Evolutionary conservation across 805 yeast genomes (phyloP), one percentile per base, ranked within the genome.

Genomic region (Jamesozyma rosinii): DNA sequence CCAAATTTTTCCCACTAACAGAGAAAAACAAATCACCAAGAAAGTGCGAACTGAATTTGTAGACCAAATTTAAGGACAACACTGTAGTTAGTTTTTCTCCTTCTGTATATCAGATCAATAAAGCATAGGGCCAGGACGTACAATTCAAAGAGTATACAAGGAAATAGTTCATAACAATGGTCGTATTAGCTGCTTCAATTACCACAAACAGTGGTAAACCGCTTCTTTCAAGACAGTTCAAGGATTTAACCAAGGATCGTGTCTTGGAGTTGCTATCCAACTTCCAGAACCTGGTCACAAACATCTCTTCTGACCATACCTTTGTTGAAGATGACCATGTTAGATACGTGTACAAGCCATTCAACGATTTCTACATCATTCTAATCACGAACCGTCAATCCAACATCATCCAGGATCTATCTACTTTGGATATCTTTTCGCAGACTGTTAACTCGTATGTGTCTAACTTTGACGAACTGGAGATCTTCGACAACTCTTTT

Each of bases 121-220:
- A 11, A 24, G 11, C 11, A 24, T 24, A 24, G 29, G 11, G 29
- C 29, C 11, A 24, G 10, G 11, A 24, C 10, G 29, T 24, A 8
- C 11, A 11, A 24, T 24, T 11, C 29, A 24, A 24, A 8, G 11
- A 11, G 6, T 24, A 24, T 24, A 24, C 11, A 24, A 11, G 29
- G 29, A 24, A 24, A 11, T 24, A 11, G 5, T 19, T 29, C n/a
- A 4, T 5, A 8, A 24, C 18, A 30, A 70, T 71, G 95, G 89
- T 77, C 49, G 87, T 84, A 42, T 71, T 90, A 61, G 95, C 98
- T 42, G 97, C 95, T 38, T 84, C 96, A 35, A 84, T 92, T 55
- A 85, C 96, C 65, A 82, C 95, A 35, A 86, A 89, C 55, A 82
- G 87, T 46, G 98, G 98, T 45, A 90, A 88, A 56, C 85, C 96